Conservation (phyloP, 345 rosid genomes). For the Brassica cretica region DNA sequence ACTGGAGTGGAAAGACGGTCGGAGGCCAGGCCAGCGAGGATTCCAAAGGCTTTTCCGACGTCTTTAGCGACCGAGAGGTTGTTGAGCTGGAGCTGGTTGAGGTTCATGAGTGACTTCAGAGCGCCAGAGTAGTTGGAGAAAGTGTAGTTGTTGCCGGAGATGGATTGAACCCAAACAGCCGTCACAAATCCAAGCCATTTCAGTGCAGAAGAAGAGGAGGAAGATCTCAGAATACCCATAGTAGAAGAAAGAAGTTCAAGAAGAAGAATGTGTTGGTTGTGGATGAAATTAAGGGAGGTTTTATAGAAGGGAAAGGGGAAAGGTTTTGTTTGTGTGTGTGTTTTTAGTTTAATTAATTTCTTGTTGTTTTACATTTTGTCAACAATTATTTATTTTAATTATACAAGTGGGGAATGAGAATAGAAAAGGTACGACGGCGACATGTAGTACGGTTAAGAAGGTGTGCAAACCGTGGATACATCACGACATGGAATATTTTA, state of each 20-base stretch:
- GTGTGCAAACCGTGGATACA: not conserved
- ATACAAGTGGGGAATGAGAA: not conserved
- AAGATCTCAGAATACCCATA: conserved; percentile 32
- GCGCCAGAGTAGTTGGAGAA: conserved; percentile 76
- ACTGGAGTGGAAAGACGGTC: conserved; percentile 66
- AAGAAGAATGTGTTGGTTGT: not conserved
- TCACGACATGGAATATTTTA: not conserved
- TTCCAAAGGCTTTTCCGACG: conserved; percentile 90
- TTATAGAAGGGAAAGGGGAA: conserved; percentile 15
- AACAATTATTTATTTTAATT: not conserved
- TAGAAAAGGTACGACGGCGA: not conserved
- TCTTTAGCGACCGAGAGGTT: conserved; percentile 86
- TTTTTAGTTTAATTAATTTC: not conserved
- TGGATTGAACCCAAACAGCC: conserved; percentile 90
- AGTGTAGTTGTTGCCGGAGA: conserved; percentile 94
- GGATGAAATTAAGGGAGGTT: not conserved
- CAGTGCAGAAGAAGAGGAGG: conserved; percentile 34
- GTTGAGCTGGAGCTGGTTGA: conserved; percentile 82
- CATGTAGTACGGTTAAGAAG: not conserved
- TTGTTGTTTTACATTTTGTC: not conserved
- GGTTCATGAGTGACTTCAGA: conserved; percentile 55
- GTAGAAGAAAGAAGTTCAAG: conserved; percentile 5
- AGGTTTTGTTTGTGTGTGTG: not conserved
- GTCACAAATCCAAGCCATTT: conserved; percentile 96
- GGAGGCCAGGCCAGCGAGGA: conserved; percentile 88